Percentiles rank a stretch among this genome's conserved stretches.
Conservation (phyloP, 179 eudicot species). For the Dionaea muscipula region DNA sequence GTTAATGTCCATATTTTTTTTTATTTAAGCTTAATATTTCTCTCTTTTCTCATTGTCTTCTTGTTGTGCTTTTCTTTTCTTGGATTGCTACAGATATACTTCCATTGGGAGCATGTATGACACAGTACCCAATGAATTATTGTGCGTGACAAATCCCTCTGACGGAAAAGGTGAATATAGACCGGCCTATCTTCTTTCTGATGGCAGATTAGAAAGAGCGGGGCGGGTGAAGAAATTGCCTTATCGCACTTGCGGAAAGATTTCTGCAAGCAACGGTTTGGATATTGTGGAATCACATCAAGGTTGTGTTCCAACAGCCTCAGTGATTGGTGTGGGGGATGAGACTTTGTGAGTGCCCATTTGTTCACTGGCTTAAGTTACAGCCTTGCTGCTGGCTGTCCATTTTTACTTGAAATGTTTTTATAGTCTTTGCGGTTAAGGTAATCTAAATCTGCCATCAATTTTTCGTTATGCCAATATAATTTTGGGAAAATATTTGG, state of each 20-base stretch:
- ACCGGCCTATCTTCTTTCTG: constrained; percentile 82
- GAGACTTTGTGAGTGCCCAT: constrained; percentile 62
- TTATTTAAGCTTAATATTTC: not conserved
- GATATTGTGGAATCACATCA: constrained; percentile 19
- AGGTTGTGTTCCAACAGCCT: constrained; percentile 53
- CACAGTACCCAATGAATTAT: constrained; percentile 73
- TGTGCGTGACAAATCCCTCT: constrained; percentile 29
- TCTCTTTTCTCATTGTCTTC: not conserved
- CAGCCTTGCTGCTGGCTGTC: not conserved
- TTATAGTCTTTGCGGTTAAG: too few species aligned
- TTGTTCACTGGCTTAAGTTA: constrained; percentile 11
- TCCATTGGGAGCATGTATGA: constrained; percentile 91
- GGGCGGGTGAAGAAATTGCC: constrained; percentile 62
- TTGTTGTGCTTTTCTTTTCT: not conserved
- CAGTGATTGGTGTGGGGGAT: constrained; percentile 79
- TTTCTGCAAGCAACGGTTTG: constrained; percentile 44
- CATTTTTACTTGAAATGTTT: not conserved
- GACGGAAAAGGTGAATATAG: constrained; percentile 41
- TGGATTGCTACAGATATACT: constrained; percentile 55
- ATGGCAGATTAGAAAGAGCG: constrained; percentile 94
- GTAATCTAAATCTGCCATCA: too few species aligned
- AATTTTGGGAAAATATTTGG: too few species aligned
- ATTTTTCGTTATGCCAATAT: too few species aligned
- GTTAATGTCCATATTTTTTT: too few species aligned
- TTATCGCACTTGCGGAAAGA: constrained; percentile 18